phyloP scores from a whole-genome alignment of 139 green algal genomes.

The Asterochloris erici region DNA sequence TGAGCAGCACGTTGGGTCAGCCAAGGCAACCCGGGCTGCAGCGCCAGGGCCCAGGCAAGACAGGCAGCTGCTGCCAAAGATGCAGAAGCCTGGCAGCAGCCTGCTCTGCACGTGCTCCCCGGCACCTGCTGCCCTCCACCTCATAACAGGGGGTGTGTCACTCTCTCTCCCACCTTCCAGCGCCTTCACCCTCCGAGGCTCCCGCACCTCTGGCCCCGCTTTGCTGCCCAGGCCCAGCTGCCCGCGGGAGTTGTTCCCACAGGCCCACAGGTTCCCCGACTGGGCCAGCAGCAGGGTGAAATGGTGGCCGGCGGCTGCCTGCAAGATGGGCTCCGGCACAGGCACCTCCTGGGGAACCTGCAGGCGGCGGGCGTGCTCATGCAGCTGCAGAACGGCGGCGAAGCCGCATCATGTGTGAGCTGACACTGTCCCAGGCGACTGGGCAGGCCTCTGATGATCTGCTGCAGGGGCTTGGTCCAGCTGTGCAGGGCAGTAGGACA shows the following conservation, averaged over 20 bases:
- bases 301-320: slow-evolving; percentile 13
- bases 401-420: not conserved
- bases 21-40: too few relatives aligned
- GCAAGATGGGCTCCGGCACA: slow-evolving; percentile 26
- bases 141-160: too few relatives aligned
- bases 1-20: too few relatives aligned
- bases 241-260: slow-evolving; percentile 8
- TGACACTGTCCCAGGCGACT: not conserved
- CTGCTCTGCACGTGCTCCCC: too few relatives aligned
- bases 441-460: not conserved
- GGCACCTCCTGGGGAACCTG: slow-evolving; percentile 8
- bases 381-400: not conserved
- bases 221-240: slow-evolving; percentile 28
- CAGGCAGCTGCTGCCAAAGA: too few relatives aligned
- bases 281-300: slow-evolving; percentile 16
- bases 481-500: too few relatives aligned
- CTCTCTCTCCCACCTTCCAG: slow-evolving; percentile 2
- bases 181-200: slow-evolving; percentile 1
- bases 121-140: too few relatives aligned
- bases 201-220: not conserved
- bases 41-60: too few relatives aligned
- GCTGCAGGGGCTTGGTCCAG: not conserved
- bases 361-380: not conserved
- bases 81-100: too few relatives aligned
- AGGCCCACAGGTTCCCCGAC: slow-evolving; percentile 6